A percentile compares a stretch with the other conserved stretches of the same genome.
Conservation (phyloP, 2,329 filamentous ascomycete species). For the Xylaria sp. region DNA sequence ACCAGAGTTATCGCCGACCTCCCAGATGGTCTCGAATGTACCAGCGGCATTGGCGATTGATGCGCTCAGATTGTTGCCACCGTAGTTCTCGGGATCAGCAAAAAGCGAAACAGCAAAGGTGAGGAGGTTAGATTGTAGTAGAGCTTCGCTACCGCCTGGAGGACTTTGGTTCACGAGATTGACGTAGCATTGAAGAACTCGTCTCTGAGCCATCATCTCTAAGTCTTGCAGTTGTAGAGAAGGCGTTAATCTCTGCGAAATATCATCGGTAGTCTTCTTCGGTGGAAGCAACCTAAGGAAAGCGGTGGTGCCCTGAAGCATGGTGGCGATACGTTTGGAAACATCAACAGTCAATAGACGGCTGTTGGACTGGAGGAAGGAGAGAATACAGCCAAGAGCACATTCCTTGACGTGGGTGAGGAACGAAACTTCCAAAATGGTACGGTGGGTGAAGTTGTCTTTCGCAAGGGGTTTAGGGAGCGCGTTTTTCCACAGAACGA, state of each 20-base stretch:
- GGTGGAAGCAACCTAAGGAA: constrained; percentile 81
- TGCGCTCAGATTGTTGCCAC: constrained; percentile 76
- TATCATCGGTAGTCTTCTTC: constrained; percentile 82
- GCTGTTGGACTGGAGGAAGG: constrained; percentile 90
- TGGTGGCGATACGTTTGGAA: constrained; percentile 82
- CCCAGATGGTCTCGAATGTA: constrained; percentile 91
- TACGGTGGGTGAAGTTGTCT: constrained; percentile 80
- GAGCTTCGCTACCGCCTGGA: constrained; percentile 73
- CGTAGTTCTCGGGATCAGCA: constrained; percentile 85
- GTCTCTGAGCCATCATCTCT: constrained; percentile 85
- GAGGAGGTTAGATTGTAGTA: constrained; percentile 86
- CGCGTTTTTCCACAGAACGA: constrained; percentile 95
- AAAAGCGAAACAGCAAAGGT: constrained; percentile 87
- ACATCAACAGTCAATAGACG: constrained; percentile 89
- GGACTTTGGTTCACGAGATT: constrained; percentile 87
- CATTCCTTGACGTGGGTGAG: constrained; percentile 92
- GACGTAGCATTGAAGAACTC: constrained; percentile 91
- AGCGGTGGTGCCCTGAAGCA: constrained; percentile 90
- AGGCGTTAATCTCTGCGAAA: constrained; percentile 74
- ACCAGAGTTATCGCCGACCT: constrained; percentile 87
- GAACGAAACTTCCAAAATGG: constrained; percentile 83
- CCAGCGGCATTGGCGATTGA: constrained; percentile 88
- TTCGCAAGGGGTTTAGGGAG: constrained; percentile 90
- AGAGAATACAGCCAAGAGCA: constrained; percentile 81
- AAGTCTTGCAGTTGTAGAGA: constrained; percentile 85